Conservation (phyloP, 176 grass and related monocot species). For the Avena insularis region DNA sequence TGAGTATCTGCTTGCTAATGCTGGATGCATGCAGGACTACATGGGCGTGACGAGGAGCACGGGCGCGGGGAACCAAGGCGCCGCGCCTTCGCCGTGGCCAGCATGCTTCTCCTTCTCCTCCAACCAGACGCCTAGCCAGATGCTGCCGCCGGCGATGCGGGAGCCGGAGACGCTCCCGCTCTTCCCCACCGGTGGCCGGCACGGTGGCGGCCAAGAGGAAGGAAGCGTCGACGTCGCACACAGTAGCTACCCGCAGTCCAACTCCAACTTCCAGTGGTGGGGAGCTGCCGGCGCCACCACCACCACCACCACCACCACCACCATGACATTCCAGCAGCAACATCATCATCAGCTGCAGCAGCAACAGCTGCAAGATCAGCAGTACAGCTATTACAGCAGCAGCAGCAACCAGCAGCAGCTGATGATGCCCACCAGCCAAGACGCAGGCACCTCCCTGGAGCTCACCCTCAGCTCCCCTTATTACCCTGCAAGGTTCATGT, state of each 20-base stretch:
- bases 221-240: neutral
- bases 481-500: conserved; percentile 57
- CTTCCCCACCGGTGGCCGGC: conserved; percentile 50
- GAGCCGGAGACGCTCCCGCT: conserved; percentile 68
- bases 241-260: conserved; percentile 9
- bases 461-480: conserved; percentile 60
- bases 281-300: neutral
- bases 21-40: conserved; percentile 45
- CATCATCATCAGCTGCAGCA: conserved; percentile 44
- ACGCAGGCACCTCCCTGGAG: conserved; percentile 59
- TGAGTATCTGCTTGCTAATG: too few species aligned
- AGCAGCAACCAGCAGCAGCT: conserved; percentile 18
- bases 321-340: conserved; percentile 41
- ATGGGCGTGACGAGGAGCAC: conserved; percentile 41
- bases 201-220: neutral
- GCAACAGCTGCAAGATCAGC: conserved; percentile 16
- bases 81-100: conserved; percentile 16
- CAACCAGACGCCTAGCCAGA: conserved; percentile 16
- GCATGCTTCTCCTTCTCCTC: conserved; percentile 38
- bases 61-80: neutral
- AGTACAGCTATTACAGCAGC: conserved; percentile 51
- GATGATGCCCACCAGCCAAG: conserved; percentile 11
- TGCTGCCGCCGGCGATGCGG: neutral
- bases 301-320: neutral
- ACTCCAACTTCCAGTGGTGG: conserved; percentile 35